phyloP scores from a whole-genome alignment of 495 filamentous ascomycete species.

The Penicillium lividum region DNA sequence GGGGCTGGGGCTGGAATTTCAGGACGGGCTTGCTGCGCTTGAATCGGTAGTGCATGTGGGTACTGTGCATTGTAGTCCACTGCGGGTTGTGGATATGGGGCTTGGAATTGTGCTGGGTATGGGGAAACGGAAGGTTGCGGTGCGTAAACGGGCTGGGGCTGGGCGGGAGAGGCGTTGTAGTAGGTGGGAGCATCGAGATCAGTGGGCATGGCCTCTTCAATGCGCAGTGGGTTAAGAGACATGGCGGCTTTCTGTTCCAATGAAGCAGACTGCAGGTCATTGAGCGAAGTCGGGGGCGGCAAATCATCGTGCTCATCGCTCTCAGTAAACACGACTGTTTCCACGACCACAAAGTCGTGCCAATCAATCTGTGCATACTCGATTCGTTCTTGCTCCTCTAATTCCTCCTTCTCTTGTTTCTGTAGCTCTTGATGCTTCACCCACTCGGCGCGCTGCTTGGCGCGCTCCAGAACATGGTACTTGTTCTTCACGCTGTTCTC shows the following conservation, averaged over 20 bases:
- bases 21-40: slow-evolving; percentile 61
- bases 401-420: slow-evolving; percentile 85
- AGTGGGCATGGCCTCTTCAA: slow-evolving; percentile 93
- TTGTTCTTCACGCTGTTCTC: slow-evolving; percentile 76
- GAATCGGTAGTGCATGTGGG: slow-evolving; percentile 11
- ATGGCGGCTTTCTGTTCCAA: slow-evolving; percentile 92
- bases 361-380: slow-evolving; percentile 93
- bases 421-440: slow-evolving; percentile 80
- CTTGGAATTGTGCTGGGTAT: slow-evolving; percentile 39
- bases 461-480: slow-evolving; percentile 75
- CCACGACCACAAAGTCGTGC: slow-evolving; percentile 96
- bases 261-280: slow-evolving; percentile 88
- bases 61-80: slow-evolving; percentile 38
- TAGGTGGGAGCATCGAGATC: slow-evolving; percentile 64
- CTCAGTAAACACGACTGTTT: slow-evolving; percentile 93
- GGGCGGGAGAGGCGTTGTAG: slow-evolving; percentile 51
- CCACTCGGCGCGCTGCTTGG: slow-evolving; percentile 84
- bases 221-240: slow-evolving; percentile 79
- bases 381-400: slow-evolving; percentile 79
- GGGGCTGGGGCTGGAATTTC: slow-evolving; percentile 76
- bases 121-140: slow-evolving; percentile 33
- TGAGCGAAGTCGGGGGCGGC: slow-evolving; percentile 83
- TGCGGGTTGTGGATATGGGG: slow-evolving; percentile 38
- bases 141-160: slow-evolving; percentile 28
- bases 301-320: slow-evolving; percentile 82